phyloP scores from a whole-genome alignment of 2,329 filamentous ascomycete genomes.

The Xylariaceae sp. region DNA sequence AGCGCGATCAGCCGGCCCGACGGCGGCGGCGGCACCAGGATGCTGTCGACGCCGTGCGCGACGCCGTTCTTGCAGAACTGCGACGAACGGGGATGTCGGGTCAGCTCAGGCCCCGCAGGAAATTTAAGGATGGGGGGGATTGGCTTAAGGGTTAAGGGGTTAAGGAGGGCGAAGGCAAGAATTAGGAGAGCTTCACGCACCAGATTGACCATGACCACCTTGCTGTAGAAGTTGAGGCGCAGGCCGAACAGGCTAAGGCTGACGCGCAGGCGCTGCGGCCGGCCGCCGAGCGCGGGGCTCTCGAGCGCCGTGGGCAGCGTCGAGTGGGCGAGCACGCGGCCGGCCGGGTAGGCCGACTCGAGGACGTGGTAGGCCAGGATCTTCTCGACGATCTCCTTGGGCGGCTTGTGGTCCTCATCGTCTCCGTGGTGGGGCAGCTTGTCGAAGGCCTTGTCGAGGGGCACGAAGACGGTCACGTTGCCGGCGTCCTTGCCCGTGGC shows the following conservation, averaged over 20 bases:
- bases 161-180: conserved; percentile 4
- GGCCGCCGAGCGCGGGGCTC: conserved; percentile 50
- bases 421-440: conserved; percentile 35
- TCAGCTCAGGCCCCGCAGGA: too few relatives aligned
- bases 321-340: conserved; percentile 58
- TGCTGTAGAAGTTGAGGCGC: conserved; percentile 69
- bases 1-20: conserved; percentile 44
- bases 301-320: conserved; percentile 66
- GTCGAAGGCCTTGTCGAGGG: conserved; percentile 68
- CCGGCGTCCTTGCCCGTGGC: conserved; percentile 59
- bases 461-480: conserved; percentile 78
- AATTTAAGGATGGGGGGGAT: neutral
- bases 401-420: conserved; percentile 42
- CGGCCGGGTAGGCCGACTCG: conserved; percentile 57
- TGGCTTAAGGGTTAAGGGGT: neutral
- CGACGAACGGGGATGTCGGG: neutral
- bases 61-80: conserved; percentile 71
- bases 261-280: conserved; percentile 66
- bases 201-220: conserved; percentile 62
- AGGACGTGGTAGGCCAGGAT: conserved; percentile 71
- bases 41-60: conserved; percentile 66
- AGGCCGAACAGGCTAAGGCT: conserved; percentile 56
- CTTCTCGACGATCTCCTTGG: conserved; percentile 61
- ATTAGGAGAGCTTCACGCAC: too few relatives aligned
- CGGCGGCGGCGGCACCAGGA: conserved; percentile 72